These are phyloP conservation scores for Ocimum tenuiflorum DNA, from an alignment of 257 asterid species.

Conservation along the genomic window DNA sequence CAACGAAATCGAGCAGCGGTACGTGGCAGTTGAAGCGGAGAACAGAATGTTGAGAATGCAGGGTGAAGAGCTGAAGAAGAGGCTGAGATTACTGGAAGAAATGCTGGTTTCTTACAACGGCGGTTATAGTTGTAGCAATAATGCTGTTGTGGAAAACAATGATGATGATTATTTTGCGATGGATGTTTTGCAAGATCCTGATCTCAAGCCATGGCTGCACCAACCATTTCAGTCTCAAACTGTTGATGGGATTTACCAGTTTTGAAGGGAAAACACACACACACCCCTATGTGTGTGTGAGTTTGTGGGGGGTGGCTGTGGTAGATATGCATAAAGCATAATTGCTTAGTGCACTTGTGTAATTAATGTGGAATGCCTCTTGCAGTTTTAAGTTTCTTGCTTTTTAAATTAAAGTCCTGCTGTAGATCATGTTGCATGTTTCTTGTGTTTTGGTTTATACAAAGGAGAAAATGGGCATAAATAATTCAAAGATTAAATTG, in stretches of 20 bases:
- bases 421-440: not conserved
- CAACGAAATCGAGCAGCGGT: conserved; percentile 17
- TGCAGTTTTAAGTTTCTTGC: not conserved
- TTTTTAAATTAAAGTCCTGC: not conserved
- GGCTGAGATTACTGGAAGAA: conserved; percentile 32
- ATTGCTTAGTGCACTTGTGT: not conserved
- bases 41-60: conserved; percentile 34
- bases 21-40: conserved; percentile 37
- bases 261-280: conserved; percentile 16
- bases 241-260: conserved; percentile 39
- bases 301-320: not conserved
- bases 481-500: no score
- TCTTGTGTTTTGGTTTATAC: no score
- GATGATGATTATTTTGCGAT: conserved; percentile 18
- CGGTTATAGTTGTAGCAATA: no score
- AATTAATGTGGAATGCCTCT: not conserved
- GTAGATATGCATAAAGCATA: no score
- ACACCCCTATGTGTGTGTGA: not conserved
- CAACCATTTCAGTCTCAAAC: conserved; percentile 27
- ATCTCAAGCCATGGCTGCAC: conserved; percentile 30
- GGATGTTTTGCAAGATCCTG: conserved; percentile 29
- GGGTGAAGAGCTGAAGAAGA: conserved; percentile 35
- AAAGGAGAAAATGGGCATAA: no score
- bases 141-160: not conserved
- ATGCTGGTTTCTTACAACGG: conserved; percentile 17